A percentile compares a stretch with the other conserved stretches of the same genome.
Conservation (phyloP, 2,329 filamentous ascomycete genomes). For the Thermoascus crustaceus region DNA sequence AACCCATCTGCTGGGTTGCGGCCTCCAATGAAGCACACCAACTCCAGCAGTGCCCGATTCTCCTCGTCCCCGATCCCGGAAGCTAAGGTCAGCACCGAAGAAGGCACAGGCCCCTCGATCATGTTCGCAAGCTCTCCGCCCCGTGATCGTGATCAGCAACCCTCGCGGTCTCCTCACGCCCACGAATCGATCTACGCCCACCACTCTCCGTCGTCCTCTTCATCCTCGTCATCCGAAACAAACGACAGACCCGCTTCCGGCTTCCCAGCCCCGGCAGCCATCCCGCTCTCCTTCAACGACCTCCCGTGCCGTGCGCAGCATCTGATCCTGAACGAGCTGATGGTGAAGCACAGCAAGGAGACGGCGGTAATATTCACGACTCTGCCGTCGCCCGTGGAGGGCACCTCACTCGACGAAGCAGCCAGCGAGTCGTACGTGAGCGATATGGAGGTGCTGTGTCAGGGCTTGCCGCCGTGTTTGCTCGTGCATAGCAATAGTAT, state of each 20-base stretch:
- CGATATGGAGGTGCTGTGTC: constrained; percentile 70
- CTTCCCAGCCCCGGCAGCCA: constrained; percentile 50
- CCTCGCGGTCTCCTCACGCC: constrained; percentile 10
- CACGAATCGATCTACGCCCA: constrained; percentile 33
- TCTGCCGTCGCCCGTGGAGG: constrained; percentile 69
- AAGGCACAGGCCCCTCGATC: constrained; percentile 60
- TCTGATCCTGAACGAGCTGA: constrained; percentile 77
- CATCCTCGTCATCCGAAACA: constrained; percentile 16
- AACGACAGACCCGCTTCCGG: constrained; percentile 33
- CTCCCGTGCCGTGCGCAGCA: constrained; percentile 77
- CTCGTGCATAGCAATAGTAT: constrained; percentile 82
- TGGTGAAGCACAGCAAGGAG: constrained; percentile 57
- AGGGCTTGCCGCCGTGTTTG: constrained; percentile 65
- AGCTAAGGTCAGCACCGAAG: constrained; percentile 57
- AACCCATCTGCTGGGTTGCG: constrained; percentile 11
- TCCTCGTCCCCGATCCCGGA: constrained; percentile 66
- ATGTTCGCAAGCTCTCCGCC: constrained; percentile 57
- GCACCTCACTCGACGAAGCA: constrained; percentile 61
- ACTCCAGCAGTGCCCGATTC: constrained; percentile 45
- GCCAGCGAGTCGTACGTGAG: constrained; percentile 67
- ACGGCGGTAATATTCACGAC: constrained; percentile 79
- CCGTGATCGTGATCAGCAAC: constrained; percentile 12
- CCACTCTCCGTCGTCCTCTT: constrained; percentile 15
- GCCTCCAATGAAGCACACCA: constrained; percentile 20
- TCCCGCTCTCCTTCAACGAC: constrained; percentile 77